Base-by-base conservation (phyloP, 208 protist genomes). In the Trypanosoma theileri region DNA sequence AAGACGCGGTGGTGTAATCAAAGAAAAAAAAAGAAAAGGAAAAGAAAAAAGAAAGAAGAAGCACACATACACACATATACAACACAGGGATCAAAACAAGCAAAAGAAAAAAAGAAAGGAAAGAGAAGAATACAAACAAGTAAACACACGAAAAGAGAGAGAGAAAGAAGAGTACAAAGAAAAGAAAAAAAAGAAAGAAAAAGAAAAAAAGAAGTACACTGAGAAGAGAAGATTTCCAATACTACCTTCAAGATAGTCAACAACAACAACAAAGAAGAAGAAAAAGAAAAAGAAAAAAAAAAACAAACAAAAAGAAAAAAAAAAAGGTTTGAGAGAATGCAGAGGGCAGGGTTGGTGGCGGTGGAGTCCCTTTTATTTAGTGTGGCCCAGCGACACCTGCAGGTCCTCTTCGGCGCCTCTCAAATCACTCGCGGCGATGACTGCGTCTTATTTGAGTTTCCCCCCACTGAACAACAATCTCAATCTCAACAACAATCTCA, bases 361-460 rank as follows among this genome's bases (percentile, higher is more conserved):
- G 68, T 92, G 0, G 85, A 96, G 75, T 88, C 88, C 14, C 89
- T 92, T 60, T 69, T 96, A 14, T 66, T 81, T 66, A 94, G 86
- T 70, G 81, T 81, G 46, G 89, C 87, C n/a, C 87, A 93, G 79
- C 89, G 92, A n/a, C 85, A 94, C 68, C 69, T 96, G 40, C 85
- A 91, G 41, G 65, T 89, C 0, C 76, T 81, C 53, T 92, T 90
- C 77, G 84, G 85, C 24, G 21, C 73, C 22, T 71, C 92, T 31
- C 74, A 86, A 41, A 69, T 74, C 45, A 85, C 72, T 22, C 88
- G 88, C 46, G 89, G 88, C 40, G 88, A 96, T 65, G 92, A 86
- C 13, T 93, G 85, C 75, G 72, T 91, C 1, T 74, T 92, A 41
- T 92, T 96, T 64, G 63, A 82, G 52, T 83, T 93, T 58, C 54